These are phyloP conservation scores for Kwoniella mangroviensis DNA, from an alignment of 768 basidiomycete species.

Conservation along the genomic window DNA sequence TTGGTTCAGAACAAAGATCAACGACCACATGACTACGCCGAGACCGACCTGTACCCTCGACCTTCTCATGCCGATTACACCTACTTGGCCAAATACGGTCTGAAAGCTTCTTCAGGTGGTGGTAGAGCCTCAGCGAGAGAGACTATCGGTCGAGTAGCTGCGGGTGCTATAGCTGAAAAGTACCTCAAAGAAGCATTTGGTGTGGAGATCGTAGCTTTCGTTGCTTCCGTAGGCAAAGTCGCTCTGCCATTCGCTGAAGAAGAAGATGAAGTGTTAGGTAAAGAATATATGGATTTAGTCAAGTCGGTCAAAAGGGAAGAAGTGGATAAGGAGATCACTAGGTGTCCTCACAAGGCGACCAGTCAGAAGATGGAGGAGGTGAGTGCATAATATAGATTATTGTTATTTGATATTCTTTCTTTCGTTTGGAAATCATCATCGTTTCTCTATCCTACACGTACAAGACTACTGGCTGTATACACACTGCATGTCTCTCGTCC, in stretches of 20 bases:
- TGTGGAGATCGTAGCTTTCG: conserved; percentile 95
- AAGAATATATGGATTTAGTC: conserved; percentile 81
- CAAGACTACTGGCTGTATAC: not conserved
- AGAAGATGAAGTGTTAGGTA: conserved; percentile 72
- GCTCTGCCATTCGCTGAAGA: conserved; percentile 69
- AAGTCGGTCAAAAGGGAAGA: conserved; percentile 78
- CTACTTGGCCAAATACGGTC: conserved; percentile 93
- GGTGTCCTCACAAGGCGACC: conserved; percentile 89
- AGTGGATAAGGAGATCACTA: conserved; percentile 82
- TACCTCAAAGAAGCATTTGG: conserved; percentile 86
- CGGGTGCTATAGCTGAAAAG: conserved; percentile 96
- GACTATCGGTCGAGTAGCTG: conserved; percentile 98
- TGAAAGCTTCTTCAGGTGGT: conserved; percentile 96
- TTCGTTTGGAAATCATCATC: not conserved
- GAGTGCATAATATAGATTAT: conserved; percentile 21
- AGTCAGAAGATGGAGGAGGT: conserved; percentile 90
- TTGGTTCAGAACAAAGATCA: conserved; percentile 98
- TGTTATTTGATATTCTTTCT: not conserved
- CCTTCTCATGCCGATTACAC: conserved; percentile 98
- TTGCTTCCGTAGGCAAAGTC: conserved; percentile 92
- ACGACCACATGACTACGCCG: conserved; percentile 95
- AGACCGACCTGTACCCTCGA: conserved; percentile 95
- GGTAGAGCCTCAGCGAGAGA: conserved; percentile 94
- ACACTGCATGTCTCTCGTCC: too few relatives aligned
- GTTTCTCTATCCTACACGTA: not conserved